phyloP scores from a whole-genome alignment of 2,329 filamentous ascomycete genomes.

The Clarireedia sp. region DNA sequence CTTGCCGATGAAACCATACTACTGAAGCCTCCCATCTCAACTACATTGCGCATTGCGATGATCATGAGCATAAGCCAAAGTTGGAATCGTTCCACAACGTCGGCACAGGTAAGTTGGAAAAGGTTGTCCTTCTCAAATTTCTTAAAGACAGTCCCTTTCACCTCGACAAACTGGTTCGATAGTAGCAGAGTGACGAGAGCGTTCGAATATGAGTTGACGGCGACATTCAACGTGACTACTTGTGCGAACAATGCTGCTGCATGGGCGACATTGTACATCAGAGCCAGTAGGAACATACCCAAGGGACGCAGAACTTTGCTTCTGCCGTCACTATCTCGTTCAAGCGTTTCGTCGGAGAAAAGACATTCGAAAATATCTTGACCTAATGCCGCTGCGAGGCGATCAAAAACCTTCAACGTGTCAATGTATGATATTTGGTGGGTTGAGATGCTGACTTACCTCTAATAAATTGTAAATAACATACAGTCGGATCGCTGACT shows the following conservation, averaged over 20 bases:
- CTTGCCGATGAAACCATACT: conserved; percentile 39
- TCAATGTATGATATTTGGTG: conserved; percentile 55
- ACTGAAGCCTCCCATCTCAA: conserved; percentile 84
- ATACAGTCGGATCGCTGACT: conserved; percentile 95
- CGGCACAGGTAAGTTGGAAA: conserved; percentile 92
- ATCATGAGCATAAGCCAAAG: conserved; percentile 96
- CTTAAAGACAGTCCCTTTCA: conserved; percentile 98
- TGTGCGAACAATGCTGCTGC: conserved; percentile 90
- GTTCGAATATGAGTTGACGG: conserved; percentile 97
- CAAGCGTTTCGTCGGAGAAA: conserved; percentile 86
- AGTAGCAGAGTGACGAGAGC: conserved; percentile 84
- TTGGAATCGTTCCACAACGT: conserved; percentile 95
- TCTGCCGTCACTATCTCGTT: conserved; percentile 76
- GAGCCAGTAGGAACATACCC: conserved; percentile 80
- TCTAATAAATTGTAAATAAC: conserved; percentile 98
- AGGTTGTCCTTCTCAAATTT: conserved; percentile 97
- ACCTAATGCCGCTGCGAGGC: conserved; percentile 80
- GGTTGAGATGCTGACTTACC: conserved; percentile 32
- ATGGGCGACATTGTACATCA: conserved; percentile 83
- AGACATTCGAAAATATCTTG: conserved; percentile 96
- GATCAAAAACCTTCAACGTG: conserved; percentile 81
- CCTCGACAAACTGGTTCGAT: conserved; percentile 98
- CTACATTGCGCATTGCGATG: conserved; percentile 90
- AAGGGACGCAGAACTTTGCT: conserved; percentile 85
- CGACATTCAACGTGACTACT: conserved; percentile 94